phyloP scores from a whole-genome alignment of 805 yeast species.

The Wickerhamomyces silvicola region DNA sequence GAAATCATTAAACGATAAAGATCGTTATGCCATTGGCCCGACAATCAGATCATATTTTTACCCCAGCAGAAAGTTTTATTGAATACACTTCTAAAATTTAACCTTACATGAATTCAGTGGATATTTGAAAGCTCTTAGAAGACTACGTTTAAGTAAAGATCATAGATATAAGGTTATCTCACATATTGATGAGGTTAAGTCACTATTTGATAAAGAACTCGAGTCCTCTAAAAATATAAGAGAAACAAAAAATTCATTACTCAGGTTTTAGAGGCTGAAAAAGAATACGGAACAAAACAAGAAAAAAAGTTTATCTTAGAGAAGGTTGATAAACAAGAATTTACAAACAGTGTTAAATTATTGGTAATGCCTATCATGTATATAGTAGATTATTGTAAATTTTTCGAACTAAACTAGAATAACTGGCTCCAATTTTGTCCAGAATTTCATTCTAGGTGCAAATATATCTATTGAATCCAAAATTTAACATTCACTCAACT shows the following conservation, averaged over 20 bases:
- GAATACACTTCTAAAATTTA: conserved; percentile 1
- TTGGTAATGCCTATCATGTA: too few species aligned
- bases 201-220: conserved; percentile 9
- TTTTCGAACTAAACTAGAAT: conserved; percentile 1
- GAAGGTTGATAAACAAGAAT: conserved; percentile 4
- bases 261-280: conserved; percentile 9
- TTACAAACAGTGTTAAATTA: too few species aligned
- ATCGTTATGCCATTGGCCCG: conserved; percentile 14
- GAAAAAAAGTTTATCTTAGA: conserved; percentile 9
- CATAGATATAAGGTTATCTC: conserved; percentile 12
- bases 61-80: conserved; percentile 13
- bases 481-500: too few species aligned
- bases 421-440: too few species aligned
- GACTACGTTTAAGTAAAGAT: conserved; percentile 13
- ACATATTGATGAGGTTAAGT: conserved; percentile 7
- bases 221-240: conserved; percentile 2
- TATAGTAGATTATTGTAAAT: too few species aligned
- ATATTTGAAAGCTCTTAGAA: conserved; percentile 18
- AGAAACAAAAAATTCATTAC: conserved; percentile 6
- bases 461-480: too few species aligned
- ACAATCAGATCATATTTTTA: conserved; percentile 11
- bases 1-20: conserved; percentile 14
- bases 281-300: conserved; percentile 11
- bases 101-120: conserved; percentile 17
- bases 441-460: too few species aligned